phyloP scores from a whole-genome alignment of 305 asterid genomes.

The Fraxinus floribunda region DNA sequence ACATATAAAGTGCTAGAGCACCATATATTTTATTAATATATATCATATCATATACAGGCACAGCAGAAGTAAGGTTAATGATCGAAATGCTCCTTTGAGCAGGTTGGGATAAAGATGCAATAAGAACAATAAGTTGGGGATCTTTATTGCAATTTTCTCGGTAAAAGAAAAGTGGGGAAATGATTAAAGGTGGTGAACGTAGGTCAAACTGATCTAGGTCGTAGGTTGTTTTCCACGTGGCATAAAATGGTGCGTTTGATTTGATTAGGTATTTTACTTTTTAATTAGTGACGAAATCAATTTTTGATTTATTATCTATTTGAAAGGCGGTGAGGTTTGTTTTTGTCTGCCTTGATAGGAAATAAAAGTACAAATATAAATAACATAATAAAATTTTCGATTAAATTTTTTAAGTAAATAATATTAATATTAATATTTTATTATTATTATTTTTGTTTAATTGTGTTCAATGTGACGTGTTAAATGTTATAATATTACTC shows the following conservation, averaged over 20 bases:
- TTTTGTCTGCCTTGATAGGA: neutral
- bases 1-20: neutral
- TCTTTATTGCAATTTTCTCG: neutral
- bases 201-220: neutral
- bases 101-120: neutral
- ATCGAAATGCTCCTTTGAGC: neutral
- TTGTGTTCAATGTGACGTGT: neutral
- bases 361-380: neutral
- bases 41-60: neutral
- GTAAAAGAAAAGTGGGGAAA: neutral
- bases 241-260: neutral
- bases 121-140: neutral
- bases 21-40: neutral
- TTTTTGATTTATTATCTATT: neutral
- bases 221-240: conserved; percentile 18
- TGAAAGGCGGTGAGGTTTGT: neutral
- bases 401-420: neutral
- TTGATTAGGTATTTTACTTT: conserved; percentile 7
- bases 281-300: neutral
- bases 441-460: neutral
- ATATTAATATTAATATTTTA: neutral
- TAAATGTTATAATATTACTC: neutral
- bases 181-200: neutral
- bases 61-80: neutral
- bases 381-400: neutral